Evolutionary conservation across 2,329 filamentous ascomycete species (phyloP), one percentile per base, ranked within the genome.

Genomic region (Amphichorda felina): DNA sequence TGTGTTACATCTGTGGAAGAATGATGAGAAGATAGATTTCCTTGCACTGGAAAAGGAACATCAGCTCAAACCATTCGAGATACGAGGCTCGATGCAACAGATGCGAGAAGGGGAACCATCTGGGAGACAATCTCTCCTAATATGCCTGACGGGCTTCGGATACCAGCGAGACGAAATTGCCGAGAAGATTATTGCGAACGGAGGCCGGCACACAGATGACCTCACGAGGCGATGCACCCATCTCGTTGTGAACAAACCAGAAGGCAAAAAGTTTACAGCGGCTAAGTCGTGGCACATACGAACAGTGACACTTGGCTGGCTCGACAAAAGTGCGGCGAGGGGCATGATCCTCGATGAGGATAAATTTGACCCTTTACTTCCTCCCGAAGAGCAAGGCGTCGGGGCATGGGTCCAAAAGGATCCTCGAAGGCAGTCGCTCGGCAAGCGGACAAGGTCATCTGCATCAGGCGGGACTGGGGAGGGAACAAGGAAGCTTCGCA

Each of bases 331-430:
- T 48, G 57, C 91, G 40, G 72, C 82, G 43, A 73, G 91, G 42
- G 86, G 87, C 38, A 91, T 98, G 86, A 82, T 88, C 15, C 63
- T 98, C 15, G 84, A 95, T 37, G 91, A 96, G 54, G 59, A 65
- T n/a, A 75, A 75, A 40, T 98, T 93, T 55, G 79, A 93, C 51
- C 88, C 86, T 2, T 63, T 72, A 18, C 55, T 89, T 14, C 76
- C 84, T 0, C 44, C 51, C 6, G 74, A 81, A 43, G 68, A 87
- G 49, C 81, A 87, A 50, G 91, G 89, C 1, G 63, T 69, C 22
- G 85, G 79, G 10, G 86, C 88, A 5, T 91, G 82, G 80, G 70
- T 53, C 9, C 71, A 64, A 45, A 64, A 61, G 32, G 61, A 67
- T 33, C 45, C 63, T 33, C 54, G 60, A 43, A 56, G 67, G 47